Conservation (phyloP, 306 rosid genomes). For the Begonia loranthoides region DNA sequence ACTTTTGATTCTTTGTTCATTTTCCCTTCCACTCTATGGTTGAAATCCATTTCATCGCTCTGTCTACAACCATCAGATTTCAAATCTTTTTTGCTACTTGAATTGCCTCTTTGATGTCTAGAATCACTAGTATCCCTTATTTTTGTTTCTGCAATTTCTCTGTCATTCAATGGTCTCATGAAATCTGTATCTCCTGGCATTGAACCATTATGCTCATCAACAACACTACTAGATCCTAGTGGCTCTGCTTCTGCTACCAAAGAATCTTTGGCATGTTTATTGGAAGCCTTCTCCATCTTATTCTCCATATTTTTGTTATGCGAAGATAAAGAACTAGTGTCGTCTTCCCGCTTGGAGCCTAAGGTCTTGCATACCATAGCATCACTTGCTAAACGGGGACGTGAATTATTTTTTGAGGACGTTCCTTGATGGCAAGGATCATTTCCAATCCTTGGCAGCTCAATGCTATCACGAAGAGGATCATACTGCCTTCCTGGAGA, state of each 20-base stretch:
- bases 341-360: constrained; percentile 39
- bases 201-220: constrained; percentile 31
- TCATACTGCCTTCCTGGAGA: constrained; percentile 48
- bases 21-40: constrained; percentile 25
- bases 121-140: constrained; percentile 18
- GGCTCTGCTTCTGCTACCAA: constrained; percentile 41
- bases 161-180: constrained; percentile 12
- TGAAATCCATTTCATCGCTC: constrained; percentile 31
- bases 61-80: constrained; percentile 33
- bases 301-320: constrained; percentile 41
- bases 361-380: constrained; percentile 32
- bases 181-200: constrained; percentile 22
- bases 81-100: constrained; percentile 23
- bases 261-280: constrained; percentile 30
- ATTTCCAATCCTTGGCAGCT: constrained; percentile 57
- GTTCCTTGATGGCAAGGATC: constrained; percentile 42
- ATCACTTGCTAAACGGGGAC: constrained; percentile 22
- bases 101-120: constrained; percentile 32
- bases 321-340: constrained; percentile 68
- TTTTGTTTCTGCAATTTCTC: constrained; percentile 19
- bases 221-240: constrained; percentile 28
- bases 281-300: constrained; percentile 22
- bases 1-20: constrained; percentile 44
- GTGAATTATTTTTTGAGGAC: constrained; percentile 24
- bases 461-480: constrained; percentile 59